Base-by-base conservation (phyloP, 148 eudicot genomes). In the Silene latifolia region DNA sequence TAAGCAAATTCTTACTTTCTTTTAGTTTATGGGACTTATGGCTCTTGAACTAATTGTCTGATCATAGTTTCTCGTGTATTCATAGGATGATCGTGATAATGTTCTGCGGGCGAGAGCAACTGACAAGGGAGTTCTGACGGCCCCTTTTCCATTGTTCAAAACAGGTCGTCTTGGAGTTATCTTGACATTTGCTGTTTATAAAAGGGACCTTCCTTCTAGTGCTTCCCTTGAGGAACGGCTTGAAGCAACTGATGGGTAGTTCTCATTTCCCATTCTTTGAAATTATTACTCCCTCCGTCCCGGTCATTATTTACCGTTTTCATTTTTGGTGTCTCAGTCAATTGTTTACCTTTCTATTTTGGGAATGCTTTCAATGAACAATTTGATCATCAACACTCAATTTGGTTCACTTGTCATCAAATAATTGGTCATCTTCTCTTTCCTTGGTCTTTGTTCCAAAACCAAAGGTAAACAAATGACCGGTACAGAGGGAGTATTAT, bases 81-180 rank as follows among this genome's bases (percentile, higher is more conserved):
- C 46, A 79, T 83, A 95, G 98, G 98, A 95, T 86, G 98, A 95
- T 72, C 96, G 93, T 67, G 97, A 92, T 75, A 95, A 95, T 85
- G 90, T 95, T 69, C 80, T 92, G 84, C 96, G 98, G 63, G 98
- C 98, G 72, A 89, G 98, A 73, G 93, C 74, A 78, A 88, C 93
- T 20, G 98, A 93, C 77, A 95, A 95, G 78, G 98, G 97, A 47
- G 98, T 95, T 71, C 89, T 95, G 39, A 95, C 98, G 54, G 97
- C 98, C 62, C 98, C 98, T 29, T 92, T 95, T 69, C 86, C 82
- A 78, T 83, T 95, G 70, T 79, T 95, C 59, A 92, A 92, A 82
- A 83, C 98, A 58, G 93, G 93, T 59, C 97, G 93, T 71, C 89
- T 95, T 63, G 98, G 98, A 66, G 98, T 95, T 63, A 92, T 95